Base-by-base conservation (phyloP, 2,329 filamentous ascomycete species). In the Hypocreales sp. region DNA sequence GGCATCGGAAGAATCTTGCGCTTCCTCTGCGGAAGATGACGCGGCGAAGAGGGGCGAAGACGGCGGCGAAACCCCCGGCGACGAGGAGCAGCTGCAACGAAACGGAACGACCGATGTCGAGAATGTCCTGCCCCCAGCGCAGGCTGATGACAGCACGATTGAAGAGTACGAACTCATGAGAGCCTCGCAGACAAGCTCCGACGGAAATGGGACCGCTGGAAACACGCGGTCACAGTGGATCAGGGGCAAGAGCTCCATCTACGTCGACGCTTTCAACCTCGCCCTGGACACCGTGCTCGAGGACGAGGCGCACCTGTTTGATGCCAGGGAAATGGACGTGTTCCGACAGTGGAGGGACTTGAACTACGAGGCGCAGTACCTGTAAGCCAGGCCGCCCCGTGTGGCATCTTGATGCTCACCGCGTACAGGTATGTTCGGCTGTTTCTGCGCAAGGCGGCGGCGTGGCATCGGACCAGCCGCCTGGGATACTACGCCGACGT, bases 251-350 rank as follows among this genome's bases (percentile, higher is more conserved):
- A 92, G 76, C 43, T 95, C 86, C 2, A 82, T 98, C 30, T 98
- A 98, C 42, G 83, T 94, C 12, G 90, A 98, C 54, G 90, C 90
- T 1, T 98, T 98, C 60, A 93, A 93, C 44, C 61, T 95, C 10
- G 83, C 87, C 3, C 58, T 98, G 26, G 76, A 87, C 32, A 93
- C 82, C 0, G 90, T 98, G 4, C 56, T 95, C 9, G 74, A 82
- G 26, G 82, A 95, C 31, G 90, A 98, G 51, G 67, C 70, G 1
- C 82, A 93, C 51, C 58, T 98, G 0, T 98, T 95, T 46, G 69
- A 90, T 41, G 68, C 73, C 31, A 75, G 72, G 12, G 90, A 98
- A 51, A 68, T 64, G 42, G 60, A 67, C 10, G 64, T 95, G 0
- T 95, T 98, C 46, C 55, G 60, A 4, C 61, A 74, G 31, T 98